Evolutionary conservation across 148 eudicot species (phyloP), one percentile per base, ranked within the genome.

Genomic region (Rhododendron molle): DNA sequence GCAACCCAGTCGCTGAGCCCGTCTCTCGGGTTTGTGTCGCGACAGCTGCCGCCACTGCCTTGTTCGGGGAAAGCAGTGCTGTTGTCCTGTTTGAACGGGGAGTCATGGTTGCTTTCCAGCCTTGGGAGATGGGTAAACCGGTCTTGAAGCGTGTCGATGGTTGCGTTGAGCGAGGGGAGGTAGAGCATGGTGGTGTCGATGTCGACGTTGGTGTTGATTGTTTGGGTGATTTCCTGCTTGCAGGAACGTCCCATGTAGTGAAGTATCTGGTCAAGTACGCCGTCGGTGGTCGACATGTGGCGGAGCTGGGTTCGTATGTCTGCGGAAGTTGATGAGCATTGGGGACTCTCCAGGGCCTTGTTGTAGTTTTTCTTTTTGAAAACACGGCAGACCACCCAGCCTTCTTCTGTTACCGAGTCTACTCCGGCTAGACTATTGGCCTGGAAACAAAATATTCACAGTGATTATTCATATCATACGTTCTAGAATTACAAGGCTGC

Each of bases 351-450:
- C 0, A 88, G 88, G 6, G 86, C 87, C 76, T 87, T 89, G 81
- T 88, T 88, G 84, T 91, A 90, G 85, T 91, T 91, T 71, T 90
- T 92, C 92, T 92, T 92, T 62, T 87, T 90, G 86, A 92, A 92
- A 36, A 92, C 87, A 1, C 92, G 91, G 76, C 93, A 92, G 18
- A 92, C 92, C 78, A 92, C 93, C 92, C 93, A 92, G 12, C 93
- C 93, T 54, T 90, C 91, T 58, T 91, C 91, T 3, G 83, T 12
- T 3, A 82, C 49, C 26, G 78, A 16, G 0, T 78, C 36, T 40
- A 81, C 89, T 56, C 81, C 89, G 28, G 78, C 87, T 60, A 44
- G 58, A 50, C 46, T 85, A 12, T 82, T 80, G 6, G 30, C 85
- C 87, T 87, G 78, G 7, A 67, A 54, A 10, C 2, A 9, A 71